These are phyloP conservation scores for Populus hybrid DNA, from an alignment of 441 rosid species.

Conservation along the genomic window DNA sequence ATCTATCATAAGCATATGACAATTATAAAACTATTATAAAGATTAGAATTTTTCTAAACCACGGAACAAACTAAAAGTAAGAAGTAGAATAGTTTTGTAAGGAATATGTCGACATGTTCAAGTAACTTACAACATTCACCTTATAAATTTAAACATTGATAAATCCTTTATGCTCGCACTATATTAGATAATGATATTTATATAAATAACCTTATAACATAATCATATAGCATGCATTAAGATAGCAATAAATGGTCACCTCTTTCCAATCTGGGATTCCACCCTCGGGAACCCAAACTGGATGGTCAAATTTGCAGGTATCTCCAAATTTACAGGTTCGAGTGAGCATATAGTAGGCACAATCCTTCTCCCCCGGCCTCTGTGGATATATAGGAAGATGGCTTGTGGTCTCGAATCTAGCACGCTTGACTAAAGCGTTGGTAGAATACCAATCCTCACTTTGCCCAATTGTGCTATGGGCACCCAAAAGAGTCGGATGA, in stretches of 20 bases:
- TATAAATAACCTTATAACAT: constrained; percentile 20
- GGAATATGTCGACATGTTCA: background rate
- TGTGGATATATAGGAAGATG: constrained; percentile 87
- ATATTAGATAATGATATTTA: constrained; percentile 17
- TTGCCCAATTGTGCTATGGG: constrained; percentile 84
- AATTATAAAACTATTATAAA: too few relatives aligned
- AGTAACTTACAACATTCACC: background rate
- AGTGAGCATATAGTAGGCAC: constrained; percentile 98
- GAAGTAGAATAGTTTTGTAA: background rate
- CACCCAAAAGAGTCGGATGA: constrained; percentile 73
- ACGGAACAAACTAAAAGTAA: background rate
- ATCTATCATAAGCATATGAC: background rate
- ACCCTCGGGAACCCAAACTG: constrained; percentile 99
- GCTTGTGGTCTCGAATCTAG: constrained; percentile 83
- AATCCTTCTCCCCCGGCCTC: constrained; percentile 96
- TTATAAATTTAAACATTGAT: background rate
- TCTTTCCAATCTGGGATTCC: constrained; percentile 99
- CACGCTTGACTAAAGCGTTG: constrained; percentile 76
- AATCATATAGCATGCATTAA: constrained; percentile 35
- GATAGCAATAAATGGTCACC: constrained; percentile 78
- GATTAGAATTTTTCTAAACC: background rate
- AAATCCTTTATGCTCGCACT: constrained; percentile 7
- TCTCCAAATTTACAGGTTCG: too few relatives aligned
- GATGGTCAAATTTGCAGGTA: constrained; percentile 99
- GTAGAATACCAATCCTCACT: constrained; percentile 92